Percentiles rank a stretch among this genome's conserved stretches.
Evolutionary conservation across 2,329 filamentous ascomycete genomes (phyloP).

Genomic region (Chaetomium sp.): DNA sequence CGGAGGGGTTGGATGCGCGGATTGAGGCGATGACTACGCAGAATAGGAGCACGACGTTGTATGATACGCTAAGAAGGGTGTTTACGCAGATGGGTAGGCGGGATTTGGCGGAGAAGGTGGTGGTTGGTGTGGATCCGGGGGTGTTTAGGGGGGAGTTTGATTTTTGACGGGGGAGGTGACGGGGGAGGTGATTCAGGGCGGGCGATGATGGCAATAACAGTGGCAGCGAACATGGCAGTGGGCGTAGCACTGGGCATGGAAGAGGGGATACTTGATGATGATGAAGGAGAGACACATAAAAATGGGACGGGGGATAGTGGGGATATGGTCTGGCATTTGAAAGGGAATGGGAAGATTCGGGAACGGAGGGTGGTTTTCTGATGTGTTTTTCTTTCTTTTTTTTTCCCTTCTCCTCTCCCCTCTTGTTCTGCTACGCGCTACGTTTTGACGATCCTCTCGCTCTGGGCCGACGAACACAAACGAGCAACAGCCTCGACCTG

Average conservation of each 20-base stretch:
- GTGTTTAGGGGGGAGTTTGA: slow-evolving; percentile 86
- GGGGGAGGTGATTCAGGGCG: background rate
- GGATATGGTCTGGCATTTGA: slow-evolving; percentile 16
- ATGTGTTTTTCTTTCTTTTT: background rate
- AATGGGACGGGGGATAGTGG: background rate
- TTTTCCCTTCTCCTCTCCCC: no score
- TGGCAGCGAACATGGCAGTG: no score
- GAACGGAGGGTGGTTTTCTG: slow-evolving; percentile 8
- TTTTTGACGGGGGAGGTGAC: slow-evolving; percentile 45
- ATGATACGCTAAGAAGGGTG: slow-evolving; percentile 89
- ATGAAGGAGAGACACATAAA: background rate
- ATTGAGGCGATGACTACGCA: slow-evolving; percentile 85
- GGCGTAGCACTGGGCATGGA: background rate
- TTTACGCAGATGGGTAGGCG: slow-evolving; percentile 91
- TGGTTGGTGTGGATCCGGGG: slow-evolving; percentile 84
- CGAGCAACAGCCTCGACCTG: no score
- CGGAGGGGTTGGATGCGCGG: slow-evolving; percentile 51
- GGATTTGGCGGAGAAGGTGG: slow-evolving; percentile 81
- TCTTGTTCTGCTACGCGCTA: no score
- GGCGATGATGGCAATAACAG: no score
- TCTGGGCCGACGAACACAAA: no score
- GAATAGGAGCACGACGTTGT: slow-evolving; percentile 94
- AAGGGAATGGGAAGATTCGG: slow-evolving; percentile 11
- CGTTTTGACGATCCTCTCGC: no score
- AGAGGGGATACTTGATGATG: background rate